Base-by-base conservation (phyloP, 768 basidiomycete genomes). In the Pholiota microspora region DNA sequence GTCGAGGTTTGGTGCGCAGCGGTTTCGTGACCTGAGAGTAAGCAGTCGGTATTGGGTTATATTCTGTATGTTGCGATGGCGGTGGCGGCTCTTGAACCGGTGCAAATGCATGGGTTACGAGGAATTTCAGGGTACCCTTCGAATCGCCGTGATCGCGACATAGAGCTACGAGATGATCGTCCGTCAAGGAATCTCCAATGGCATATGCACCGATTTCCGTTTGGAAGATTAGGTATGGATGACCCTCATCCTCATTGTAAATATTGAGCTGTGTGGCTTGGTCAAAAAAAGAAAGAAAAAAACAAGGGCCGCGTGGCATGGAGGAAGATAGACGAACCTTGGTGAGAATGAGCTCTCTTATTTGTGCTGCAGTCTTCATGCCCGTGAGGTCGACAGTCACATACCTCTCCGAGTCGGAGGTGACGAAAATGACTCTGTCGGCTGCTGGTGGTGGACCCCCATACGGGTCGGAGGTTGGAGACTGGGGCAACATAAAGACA, bases 151-250 rank as follows among this genome's bases (percentile, higher is more conserved):
- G 72, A 36, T 84, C 77, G 51, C 77, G 75, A 68, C 92, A 93
- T 31, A 94, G 77, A 15, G 81, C 77, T 62, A 89, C 80, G 5
- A 98, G 73, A 56, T 75, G 76, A 25, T 92, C 86, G 57, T 88
- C 83, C 10, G 80, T 72, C 28, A 97, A 71, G 6, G 93, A 83
- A 12, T 85, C 85, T 3, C 90, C 84, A 40, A 88, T 80, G 15
- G 88, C 88, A 59, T 77, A 87, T 24, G 82, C 80, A 55, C 89
- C 91, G 62, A 97, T 88, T 69, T 92, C 89, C 0, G 94, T 96
- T 57, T 85, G 88, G 74, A 91, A 94, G 51, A 98, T 88, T 23
- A 86, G 82, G 66, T 87, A 86, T 25, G 79, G 82, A 7, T 77
- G 68, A 65, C 89, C 86, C 36, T 78, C 77, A 53, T 96, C 92